These are phyloP conservation scores for Collybiopsis confluens DNA, from an alignment of 768 basidiomycete species.

Conservation along the genomic window DNA sequence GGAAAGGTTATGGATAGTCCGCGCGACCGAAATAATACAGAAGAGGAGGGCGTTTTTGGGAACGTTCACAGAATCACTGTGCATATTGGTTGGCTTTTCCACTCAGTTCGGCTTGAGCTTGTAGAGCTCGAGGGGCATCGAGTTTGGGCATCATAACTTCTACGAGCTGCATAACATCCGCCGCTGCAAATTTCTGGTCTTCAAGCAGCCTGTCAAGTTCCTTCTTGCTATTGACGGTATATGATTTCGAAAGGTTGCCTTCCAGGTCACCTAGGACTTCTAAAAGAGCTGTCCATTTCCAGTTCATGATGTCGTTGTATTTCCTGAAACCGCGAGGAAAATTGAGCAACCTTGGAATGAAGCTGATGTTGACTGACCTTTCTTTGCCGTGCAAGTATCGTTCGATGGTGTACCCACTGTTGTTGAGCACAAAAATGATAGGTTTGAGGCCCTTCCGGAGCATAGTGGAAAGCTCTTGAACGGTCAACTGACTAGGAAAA, in stretches of 20 bases:
- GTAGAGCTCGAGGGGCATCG: slow-evolving; percentile 68
- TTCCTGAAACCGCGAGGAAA: slow-evolving; percentile 34
- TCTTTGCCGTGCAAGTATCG: slow-evolving; percentile 64
- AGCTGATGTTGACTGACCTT: slow-evolving; percentile 29
- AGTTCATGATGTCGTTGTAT: slow-evolving; percentile 85
- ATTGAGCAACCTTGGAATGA: background rate
- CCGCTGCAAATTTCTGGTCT: slow-evolving; percentile 53
- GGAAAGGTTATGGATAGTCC: no score
- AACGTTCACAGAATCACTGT: background rate
- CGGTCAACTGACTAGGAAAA: slow-evolving; percentile 57
- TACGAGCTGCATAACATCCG: slow-evolving; percentile 71
- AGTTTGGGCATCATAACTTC: slow-evolving; percentile 72
- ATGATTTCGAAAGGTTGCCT: slow-evolving; percentile 50
- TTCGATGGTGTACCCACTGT: slow-evolving; percentile 86
- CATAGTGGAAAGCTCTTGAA: slow-evolving; percentile 86
- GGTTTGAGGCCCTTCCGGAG: slow-evolving; percentile 68
- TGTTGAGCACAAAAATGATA: slow-evolving; percentile 81
- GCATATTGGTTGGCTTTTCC: slow-evolving; percentile 46
- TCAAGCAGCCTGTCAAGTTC: slow-evolving; percentile 69
- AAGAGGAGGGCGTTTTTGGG: no score
- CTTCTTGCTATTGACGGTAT: slow-evolving; percentile 60
- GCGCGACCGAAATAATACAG: no score
- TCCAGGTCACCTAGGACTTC: slow-evolving; percentile 52
- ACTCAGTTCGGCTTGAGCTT: slow-evolving; percentile 51
- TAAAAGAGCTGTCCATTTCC: slow-evolving; percentile 71